Evolutionary conservation across 2,329 filamentous ascomycete species (phyloP), one percentile per base, ranked within the genome.

Genomic region (Cladosporium sp.): DNA sequence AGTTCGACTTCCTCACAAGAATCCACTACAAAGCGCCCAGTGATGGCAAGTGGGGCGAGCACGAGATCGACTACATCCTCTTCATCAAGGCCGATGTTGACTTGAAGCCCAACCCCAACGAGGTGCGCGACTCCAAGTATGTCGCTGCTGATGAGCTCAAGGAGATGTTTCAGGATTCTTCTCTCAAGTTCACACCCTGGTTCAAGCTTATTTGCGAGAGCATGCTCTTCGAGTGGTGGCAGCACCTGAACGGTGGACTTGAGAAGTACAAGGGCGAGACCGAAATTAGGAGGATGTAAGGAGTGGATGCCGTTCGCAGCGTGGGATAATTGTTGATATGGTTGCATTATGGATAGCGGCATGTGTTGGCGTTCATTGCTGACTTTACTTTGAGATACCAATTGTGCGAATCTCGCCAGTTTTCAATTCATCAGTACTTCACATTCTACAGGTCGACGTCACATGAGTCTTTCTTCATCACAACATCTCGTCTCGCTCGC

Each of bases 11-110:
- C 77, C 81, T 99, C 66, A 97, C 94, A 2, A 82, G 94, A 71
- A 99, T 99, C 73, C 94, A 99, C 78, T 99, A 99, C 80, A 94
- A 94, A 78, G 94, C 94, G 17, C 90, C 94, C 3, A 96, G 92
- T 73, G 89, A 97, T 69, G 94, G 94, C 57, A 93, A 96, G 78
- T 99, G 94, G 94, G 94, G 94, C 66, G 94, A 99, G 78, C 94
- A 99, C 73, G 94, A 99, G 79, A 92, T 99, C 71, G 94, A 99
- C 75, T 99, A 99, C 75, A 99, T 99, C 65, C 85, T 99, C 57
- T 97, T 99, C 78, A 97, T 97, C 80, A 90, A 95, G 79, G 89
- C 91, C 58, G 88, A 95, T 62, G 93, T 97, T 58, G 89, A 95
- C 67, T 78, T 96, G 50, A 74, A 90, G 58, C 75, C 85, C 68